Conservation (phyloP, 2,329 filamentous ascomycete genomes). For the Ophiostoma angusticollis region DNA sequence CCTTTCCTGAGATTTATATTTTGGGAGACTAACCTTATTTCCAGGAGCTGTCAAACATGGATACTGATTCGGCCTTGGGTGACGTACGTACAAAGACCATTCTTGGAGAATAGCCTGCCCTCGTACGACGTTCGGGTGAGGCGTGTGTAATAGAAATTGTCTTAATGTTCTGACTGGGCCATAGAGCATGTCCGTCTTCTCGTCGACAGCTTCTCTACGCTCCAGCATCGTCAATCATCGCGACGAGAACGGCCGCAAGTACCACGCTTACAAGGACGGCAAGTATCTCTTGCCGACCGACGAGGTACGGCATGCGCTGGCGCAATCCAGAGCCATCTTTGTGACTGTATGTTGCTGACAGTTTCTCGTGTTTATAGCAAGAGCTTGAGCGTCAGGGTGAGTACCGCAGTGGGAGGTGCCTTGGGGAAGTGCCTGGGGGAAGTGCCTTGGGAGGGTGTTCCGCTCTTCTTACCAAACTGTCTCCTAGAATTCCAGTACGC, state of each 20-base stretch:
- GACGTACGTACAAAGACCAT: slow-evolving; percentile 17
- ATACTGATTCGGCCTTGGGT: slow-evolving; percentile 19
- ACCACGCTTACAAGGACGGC: slow-evolving; percentile 27
- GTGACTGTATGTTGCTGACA: neutral
- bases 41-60: no score
- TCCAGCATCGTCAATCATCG: slow-evolving; percentile 19
- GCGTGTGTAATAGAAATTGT: no score
- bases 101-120: no score
- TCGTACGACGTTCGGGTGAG: no score
- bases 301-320: slow-evolving; percentile 16
- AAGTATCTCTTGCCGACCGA: slow-evolving; percentile 27
- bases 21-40: no score
- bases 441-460: no score
- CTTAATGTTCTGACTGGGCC: no score
- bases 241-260: slow-evolving; percentile 26
- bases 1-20: no score
- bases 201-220: slow-evolving; percentile 21
- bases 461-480: no score
- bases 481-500: slow-evolving; percentile 25
- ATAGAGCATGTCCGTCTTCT: slow-evolving; percentile 20
- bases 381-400: slow-evolving; percentile 24
- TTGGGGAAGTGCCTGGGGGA: no score
- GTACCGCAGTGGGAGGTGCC: no score
- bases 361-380: slow-evolving; percentile 14
- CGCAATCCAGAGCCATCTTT: no score